Percentiles rank a stretch among this genome's conserved stretches.
These are phyloP conservation scores for Rhododendron henanense DNA, from an alignment of 148 eudicot genomes.

Conservation along the genomic window DNA sequence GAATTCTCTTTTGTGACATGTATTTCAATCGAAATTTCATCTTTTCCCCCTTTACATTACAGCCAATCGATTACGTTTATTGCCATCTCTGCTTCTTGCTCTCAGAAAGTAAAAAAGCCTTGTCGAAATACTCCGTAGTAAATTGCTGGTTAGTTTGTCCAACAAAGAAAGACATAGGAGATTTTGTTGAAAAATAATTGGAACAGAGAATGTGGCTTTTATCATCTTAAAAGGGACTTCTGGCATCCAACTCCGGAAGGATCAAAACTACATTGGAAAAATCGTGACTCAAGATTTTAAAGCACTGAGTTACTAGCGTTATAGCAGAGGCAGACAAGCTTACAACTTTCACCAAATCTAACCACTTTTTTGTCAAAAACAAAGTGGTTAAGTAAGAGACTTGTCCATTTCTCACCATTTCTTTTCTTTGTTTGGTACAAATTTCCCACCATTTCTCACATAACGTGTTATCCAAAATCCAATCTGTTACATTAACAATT, in stretches of 20 bases:
- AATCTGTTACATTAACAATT: not conserved
- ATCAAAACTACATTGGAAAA: not conserved
- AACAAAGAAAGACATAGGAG: not conserved
- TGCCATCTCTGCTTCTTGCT: not conserved
- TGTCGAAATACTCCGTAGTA: too few species aligned
- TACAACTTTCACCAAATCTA: not conserved
- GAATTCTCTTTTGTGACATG: not conserved
- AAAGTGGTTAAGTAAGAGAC: not conserved
- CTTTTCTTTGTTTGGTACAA: not conserved
- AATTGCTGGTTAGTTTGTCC: too few species aligned
- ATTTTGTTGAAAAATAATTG: not conserved
- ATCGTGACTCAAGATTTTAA: not conserved
- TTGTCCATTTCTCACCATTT: not conserved
- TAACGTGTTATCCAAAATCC: not conserved
- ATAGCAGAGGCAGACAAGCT: not conserved
- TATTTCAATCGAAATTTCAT: not conserved
- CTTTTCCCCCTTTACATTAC: not conserved
- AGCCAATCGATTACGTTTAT: not conserved
- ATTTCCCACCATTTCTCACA: not conserved
- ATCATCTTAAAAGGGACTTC: not conserved
- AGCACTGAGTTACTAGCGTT: not conserved
- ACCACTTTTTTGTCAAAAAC: not conserved
- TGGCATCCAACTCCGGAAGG: not conserved
- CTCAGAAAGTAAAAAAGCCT: too few species aligned
- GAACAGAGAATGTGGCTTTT: not conserved